Conservation (phyloP, 768 basidiomycete genomes). For the Russula sp. region DNA sequence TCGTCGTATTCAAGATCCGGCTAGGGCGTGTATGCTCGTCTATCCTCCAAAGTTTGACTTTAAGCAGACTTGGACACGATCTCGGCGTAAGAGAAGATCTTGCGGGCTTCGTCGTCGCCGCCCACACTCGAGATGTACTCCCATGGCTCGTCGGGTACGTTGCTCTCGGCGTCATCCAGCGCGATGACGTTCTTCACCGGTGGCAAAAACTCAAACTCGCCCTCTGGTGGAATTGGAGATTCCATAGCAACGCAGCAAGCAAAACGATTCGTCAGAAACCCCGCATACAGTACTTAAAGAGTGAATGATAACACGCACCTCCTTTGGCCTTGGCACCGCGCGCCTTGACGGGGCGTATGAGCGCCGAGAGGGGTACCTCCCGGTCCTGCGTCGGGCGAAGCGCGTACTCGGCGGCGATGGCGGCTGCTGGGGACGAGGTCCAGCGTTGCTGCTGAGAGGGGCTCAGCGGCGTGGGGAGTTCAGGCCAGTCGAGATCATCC, state of each 20-base stretch:
- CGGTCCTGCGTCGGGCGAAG: slow-evolving; percentile 13
- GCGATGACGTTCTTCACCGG: slow-evolving; percentile 48
- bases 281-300: no score
- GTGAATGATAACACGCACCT: slow-evolving; percentile 24
- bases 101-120: slow-evolving; percentile 29
- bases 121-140: slow-evolving; percentile 43
- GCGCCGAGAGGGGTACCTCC: slow-evolving; percentile 24
- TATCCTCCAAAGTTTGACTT: slow-evolving; percentile 1
- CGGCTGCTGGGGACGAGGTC: background rate
- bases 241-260: no score
- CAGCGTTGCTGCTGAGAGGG: background rate
- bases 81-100: slow-evolving; percentile 37
- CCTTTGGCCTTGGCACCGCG: slow-evolving; percentile 29
- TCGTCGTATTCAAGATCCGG: no score
- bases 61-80: slow-evolving; percentile 26
- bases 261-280: no score
- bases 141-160: slow-evolving; percentile 50
- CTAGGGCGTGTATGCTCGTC: no score
- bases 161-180: slow-evolving; percentile 42
- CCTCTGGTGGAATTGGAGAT: slow-evolving; percentile 27
- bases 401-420: background rate
- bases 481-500: slow-evolving; percentile 14
- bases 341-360: slow-evolving; percentile 24
- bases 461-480: background rate
- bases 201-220: slow-evolving; percentile 53